phyloP scores from a whole-genome alignment of 1,284 basidiomycete species.

The Ganoderma resinaceum region DNA sequence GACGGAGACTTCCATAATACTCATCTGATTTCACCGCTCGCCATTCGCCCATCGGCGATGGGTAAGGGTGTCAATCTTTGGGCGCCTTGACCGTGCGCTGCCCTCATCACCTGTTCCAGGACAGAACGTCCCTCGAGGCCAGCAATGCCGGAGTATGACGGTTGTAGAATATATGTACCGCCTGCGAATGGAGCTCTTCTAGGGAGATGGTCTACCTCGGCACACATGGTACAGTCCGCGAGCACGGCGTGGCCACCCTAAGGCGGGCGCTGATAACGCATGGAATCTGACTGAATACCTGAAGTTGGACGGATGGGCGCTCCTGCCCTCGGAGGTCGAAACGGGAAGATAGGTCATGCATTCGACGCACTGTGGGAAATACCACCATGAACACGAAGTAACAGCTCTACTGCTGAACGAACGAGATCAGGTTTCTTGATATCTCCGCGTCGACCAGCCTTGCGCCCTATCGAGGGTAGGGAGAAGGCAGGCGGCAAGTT shows the following conservation, averaged over 20 bases:
- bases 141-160: conserved; percentile 1
- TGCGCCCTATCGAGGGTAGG: conserved; percentile 43
- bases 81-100: conserved; percentile 18
- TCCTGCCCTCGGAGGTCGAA: conserved; percentile 21
- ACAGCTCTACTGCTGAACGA: conserved; percentile 23
- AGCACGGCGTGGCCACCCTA: conserved; percentile 23
- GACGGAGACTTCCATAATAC: conserved; percentile 18
- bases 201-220: conserved; percentile 1
- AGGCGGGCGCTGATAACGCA: conserved; percentile 23
- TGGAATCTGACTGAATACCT: conserved; percentile 19
- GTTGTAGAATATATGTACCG: neutral
- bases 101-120: conserved; percentile 13
- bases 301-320: conserved; percentile 18
- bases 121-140: neutral
- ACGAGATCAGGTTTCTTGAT: conserved; percentile 26
- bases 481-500: conserved; percentile 8
- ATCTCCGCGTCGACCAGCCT: conserved; percentile 61
- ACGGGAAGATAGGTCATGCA: conserved; percentile 28
- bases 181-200: conserved; percentile 1
- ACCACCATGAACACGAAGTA: conserved; percentile 12
- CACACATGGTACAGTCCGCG: conserved; percentile 26
- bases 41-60: conserved; percentile 8
- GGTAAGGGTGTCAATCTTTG: neutral
- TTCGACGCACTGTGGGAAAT: conserved; percentile 7
- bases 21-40: conserved; percentile 23